Conservation (phyloP, 1,139 yeast species). For the Pichia sp. region DNA sequence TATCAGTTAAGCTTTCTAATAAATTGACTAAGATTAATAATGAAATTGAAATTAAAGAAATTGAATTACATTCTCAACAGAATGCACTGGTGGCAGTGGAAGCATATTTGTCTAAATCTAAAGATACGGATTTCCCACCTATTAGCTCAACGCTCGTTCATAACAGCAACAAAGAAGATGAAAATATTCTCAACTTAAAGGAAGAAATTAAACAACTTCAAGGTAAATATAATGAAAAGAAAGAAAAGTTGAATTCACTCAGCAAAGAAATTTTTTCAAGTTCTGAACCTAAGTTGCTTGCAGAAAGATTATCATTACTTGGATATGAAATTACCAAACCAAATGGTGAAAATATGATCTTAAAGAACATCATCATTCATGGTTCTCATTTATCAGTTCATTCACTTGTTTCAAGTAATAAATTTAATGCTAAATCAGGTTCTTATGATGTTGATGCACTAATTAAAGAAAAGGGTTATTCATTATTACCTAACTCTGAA, state of each 20-base stretch:
- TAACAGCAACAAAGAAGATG: constrained; percentile 2
- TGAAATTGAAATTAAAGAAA: constrained; percentile 12
- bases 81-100: constrained; percentile 15
- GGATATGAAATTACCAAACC: constrained; percentile 16
- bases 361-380: background rate
- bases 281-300: constrained; percentile 9
- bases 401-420: constrained; percentile 11
- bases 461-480: background rate
- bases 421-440: constrained; percentile 17
- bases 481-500: constrained; percentile 17
- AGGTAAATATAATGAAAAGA: constrained; percentile 9
- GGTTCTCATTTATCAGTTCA: constrained; percentile 2
- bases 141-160: constrained; percentile 1
- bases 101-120: constrained; percentile 15
- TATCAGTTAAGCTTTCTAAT: constrained; percentile 3
- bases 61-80: constrained; percentile 14
- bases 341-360: constrained; percentile 3
- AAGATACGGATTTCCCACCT: constrained; percentile 12
- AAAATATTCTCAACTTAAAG: constrained; percentile 3
- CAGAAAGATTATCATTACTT: constrained; percentile 10
- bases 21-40: constrained; percentile 8
- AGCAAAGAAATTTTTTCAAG: constrained; percentile 1
- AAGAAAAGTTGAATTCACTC: constrained; percentile 1
- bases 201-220: constrained; percentile 11
- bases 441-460: constrained; percentile 2